These are phyloP conservation scores for Nigrograna mackinnonii DNA, from an alignment of 2,329 filamentous ascomycete species.

Conservation along the genomic window DNA sequence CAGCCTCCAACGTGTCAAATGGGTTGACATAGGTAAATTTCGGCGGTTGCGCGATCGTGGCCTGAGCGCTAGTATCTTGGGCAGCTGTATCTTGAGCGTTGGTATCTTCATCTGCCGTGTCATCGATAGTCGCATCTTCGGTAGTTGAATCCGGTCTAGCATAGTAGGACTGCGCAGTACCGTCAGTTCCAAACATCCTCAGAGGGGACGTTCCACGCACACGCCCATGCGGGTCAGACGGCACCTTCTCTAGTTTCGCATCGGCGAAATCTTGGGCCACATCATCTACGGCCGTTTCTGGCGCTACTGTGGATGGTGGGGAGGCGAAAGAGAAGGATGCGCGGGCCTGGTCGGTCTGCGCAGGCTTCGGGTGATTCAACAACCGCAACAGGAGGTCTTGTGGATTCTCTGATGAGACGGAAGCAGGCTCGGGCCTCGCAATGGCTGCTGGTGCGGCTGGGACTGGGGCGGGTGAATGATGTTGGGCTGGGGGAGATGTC, in stretches of 20 bases:
- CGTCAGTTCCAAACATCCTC: conserved; percentile 43
- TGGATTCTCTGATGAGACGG: conserved; percentile 61
- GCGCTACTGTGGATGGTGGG: conserved; percentile 32
- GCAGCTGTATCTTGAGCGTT: too few relatives aligned
- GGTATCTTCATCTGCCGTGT: too few relatives aligned
- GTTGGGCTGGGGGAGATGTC: conserved; percentile 39
- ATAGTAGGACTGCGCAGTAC: conserved; percentile 40
- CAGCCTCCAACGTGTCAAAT: conserved; percentile 70
- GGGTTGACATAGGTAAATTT: conserved; percentile 74
- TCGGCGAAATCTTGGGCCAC: conserved; percentile 50
- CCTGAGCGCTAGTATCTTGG: too few relatives aligned
- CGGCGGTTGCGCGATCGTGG: conserved; percentile 39
- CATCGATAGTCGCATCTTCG: too few relatives aligned
- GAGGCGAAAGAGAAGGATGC: conserved; percentile 31
- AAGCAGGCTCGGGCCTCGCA: conserved; percentile 29
- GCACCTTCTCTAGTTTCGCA: conserved; percentile 44
- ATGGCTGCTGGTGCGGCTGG: conserved; percentile 32
- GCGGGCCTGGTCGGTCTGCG: conserved; percentile 33
- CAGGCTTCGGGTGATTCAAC: conserved; percentile 71
- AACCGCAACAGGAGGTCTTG: conserved; percentile 86
- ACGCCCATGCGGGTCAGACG: conserved; percentile 31
- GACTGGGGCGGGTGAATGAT: conserved; percentile 24
- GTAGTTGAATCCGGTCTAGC: conserved; percentile 28
- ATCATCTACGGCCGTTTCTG: conserved; percentile 48
- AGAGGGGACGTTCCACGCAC: conserved; percentile 31